Evolutionary conservation across 768 basidiomycete genomes (phyloP).

Genomic region (Leucosporidium creatinivorum): DNA sequence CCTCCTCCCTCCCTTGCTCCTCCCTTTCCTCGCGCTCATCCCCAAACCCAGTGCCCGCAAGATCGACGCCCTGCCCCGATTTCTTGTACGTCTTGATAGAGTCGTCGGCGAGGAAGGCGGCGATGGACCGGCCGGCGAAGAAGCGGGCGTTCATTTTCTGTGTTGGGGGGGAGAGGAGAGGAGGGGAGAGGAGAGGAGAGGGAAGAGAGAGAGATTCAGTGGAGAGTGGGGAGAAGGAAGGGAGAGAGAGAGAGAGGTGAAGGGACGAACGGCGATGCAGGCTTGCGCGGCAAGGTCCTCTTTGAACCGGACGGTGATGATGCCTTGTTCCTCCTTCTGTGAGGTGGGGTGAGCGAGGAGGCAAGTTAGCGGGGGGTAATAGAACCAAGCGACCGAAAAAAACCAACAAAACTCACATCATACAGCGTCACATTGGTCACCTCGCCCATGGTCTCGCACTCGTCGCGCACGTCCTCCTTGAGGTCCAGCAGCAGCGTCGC

Average conservation of each 20-base stretch:
- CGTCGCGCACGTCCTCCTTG: constrained; percentile 93
- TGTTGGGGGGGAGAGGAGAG: not conserved
- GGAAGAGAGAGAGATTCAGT: not conserved
- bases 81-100: constrained; percentile 42
- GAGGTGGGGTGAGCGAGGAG: not conserved
- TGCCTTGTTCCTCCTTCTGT: constrained; percentile 82
- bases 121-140: constrained; percentile 74
- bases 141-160: constrained; percentile 93
- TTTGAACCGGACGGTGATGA: constrained; percentile 94
- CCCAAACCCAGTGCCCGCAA: constrained; percentile 4
- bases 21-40: constrained; percentile 16
- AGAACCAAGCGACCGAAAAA: no score
- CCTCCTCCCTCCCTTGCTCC: constrained; percentile 28
- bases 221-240: not conserved
- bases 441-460: constrained; percentile 79
- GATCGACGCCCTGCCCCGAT: not conserved
- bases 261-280: constrained; percentile 64
- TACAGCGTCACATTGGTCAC: constrained; percentile 93
- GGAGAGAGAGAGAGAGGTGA: constrained; percentile 2
- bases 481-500: constrained; percentile 76
- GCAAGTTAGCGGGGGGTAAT: no score
- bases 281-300: constrained; percentile 89
- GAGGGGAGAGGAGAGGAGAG: not conserved
- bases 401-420: constrained; percentile 78
- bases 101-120: constrained; percentile 76